Percentiles rank a stretch among this genome's conserved stretches.
Evolutionary conservation across 2,329 filamentous ascomycete genomes (phyloP).

Genomic region (Aotearoamyces nothofagi): DNA sequence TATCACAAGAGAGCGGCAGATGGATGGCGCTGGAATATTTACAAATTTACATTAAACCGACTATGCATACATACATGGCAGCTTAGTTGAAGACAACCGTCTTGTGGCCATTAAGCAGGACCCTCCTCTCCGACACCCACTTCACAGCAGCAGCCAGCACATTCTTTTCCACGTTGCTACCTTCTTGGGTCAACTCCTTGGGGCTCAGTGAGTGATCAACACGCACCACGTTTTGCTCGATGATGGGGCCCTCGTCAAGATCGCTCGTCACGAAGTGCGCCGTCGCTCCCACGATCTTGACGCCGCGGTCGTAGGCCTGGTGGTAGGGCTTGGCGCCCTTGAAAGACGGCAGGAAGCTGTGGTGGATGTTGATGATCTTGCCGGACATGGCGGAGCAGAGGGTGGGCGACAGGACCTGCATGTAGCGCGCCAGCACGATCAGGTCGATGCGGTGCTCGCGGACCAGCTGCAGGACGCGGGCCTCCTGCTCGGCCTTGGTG

Average conservation of each 20-base stretch:
- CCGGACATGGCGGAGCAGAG: constrained; percentile 69
- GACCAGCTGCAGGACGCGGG: constrained; percentile 55
- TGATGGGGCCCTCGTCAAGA: constrained; percentile 75
- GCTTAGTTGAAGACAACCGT: constrained; percentile 53
- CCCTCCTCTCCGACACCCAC: constrained; percentile 65
- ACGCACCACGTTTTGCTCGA: constrained; percentile 66
- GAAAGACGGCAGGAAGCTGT: constrained; percentile 74
- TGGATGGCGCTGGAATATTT: too few species aligned
- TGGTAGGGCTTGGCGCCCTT: constrained; percentile 84
- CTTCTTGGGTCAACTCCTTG: constrained; percentile 64
- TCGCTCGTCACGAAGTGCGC: constrained; percentile 79
- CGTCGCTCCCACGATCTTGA: constrained; percentile 79
- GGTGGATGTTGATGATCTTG: constrained; percentile 85
- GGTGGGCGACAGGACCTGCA: constrained; percentile 67
- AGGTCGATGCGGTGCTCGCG: constrained; percentile 57
- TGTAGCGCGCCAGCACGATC: constrained; percentile 70
- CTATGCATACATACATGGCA: too few species aligned
- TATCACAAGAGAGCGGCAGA: too few species aligned
- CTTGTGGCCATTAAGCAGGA: constrained; percentile 67
- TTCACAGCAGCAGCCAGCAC: constrained; percentile 70
- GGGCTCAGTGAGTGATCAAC: constrained; percentile 66
- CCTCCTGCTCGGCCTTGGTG: constrained; percentile 62
- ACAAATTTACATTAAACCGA: too few species aligned
- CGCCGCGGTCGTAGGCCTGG: constrained; percentile 72
- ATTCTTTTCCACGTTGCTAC: constrained; percentile 72